Base-by-base conservation (phyloP, 148 eudicot genomes). In the Vaccinium vitisidaea region DNA sequence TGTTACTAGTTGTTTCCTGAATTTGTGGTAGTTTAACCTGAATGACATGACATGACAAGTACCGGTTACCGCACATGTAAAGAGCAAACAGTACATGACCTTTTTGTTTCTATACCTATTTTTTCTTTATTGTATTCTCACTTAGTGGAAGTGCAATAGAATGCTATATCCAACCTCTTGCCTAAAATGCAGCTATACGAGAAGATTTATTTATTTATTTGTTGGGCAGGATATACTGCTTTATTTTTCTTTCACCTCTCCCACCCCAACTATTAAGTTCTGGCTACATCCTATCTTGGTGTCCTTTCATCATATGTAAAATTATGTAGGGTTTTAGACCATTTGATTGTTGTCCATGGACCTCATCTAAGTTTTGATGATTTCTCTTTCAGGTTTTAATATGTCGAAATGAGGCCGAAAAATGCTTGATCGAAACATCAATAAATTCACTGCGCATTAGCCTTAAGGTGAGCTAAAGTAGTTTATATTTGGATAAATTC, bases 361-460 rank as follows among this genome's bases (percentile, higher is more conserved):
- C 78, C 58, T n/a, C 32, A 77, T 9, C 83, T 79, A 36, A 27
- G 46, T 65, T 85, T 79, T 69, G 16, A 46, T 74, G 4, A 56
- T 83, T 88, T 67, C 21, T 67, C 39, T 79, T 83, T 79, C 91
- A 96, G 99, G 93, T 96, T 87, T 54, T 95, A 88, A 97, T 97
- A 81, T 97, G 99, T 83, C 90, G 95, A 90, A 97, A 97, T 87
- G 99, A 97, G 86, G 95, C 98, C 86, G 99, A 97, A 85, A 97
- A 94, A 86, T 97, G 99, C 87, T 93, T 95, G 87, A 97, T 97
- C 65, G 99, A 97, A 90, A 97, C 99, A 43, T 97, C 98, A 32
- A 94, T 97, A 80, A 97, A 95, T 90, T 94, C 99, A 16, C 84
- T 95, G 69, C 92, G 99, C 25, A 97, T 97, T 75, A 97, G 99